These are phyloP conservation scores for Aotearoamyces nothofagi DNA, from an alignment of 2,329 filamentous ascomycete genomes.

Conservation along the genomic window DNA sequence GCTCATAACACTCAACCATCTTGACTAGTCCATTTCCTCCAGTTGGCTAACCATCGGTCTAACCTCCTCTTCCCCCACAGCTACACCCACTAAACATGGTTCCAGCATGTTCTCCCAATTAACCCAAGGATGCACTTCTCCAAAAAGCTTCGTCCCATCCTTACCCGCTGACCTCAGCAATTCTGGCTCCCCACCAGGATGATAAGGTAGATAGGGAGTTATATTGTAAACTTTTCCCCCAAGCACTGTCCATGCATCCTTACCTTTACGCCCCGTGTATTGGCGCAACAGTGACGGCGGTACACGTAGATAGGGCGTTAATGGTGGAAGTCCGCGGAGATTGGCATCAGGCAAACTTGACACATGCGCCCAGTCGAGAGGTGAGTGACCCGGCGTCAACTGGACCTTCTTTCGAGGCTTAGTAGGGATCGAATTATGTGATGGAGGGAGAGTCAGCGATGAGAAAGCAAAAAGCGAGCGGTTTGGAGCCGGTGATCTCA, in stretches of 20 bases:
- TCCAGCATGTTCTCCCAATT: conserved; percentile 57
- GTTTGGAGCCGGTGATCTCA: conserved; percentile 24
- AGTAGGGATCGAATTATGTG: conserved; percentile 32
- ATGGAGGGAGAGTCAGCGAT: conserved; percentile 38
- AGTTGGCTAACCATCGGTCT: conserved; percentile 24
- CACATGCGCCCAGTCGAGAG: conserved; percentile 87
- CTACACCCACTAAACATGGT: conserved; percentile 45
- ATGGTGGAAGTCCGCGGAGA: conserved; percentile 44
- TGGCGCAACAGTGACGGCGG: conserved; percentile 65
- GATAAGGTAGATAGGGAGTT: conserved; percentile 75
- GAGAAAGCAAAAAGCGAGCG: conserved; percentile 24
- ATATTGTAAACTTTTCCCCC: conserved; percentile 92
- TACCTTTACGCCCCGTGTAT: conserved; percentile 70
- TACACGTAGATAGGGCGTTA: conserved; percentile 50
- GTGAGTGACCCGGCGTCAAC: conserved; percentile 81
- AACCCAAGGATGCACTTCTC: conserved; percentile 55
- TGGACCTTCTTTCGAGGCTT: conserved; percentile 57
- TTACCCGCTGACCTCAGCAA: conserved; percentile 45
- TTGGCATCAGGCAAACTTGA: conserved; percentile 45
- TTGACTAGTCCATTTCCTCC: conserved; percentile 50
- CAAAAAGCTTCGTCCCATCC: conserved; percentile 48
- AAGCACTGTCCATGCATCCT: conserved; percentile 80
- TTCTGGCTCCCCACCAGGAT: conserved; percentile 74
- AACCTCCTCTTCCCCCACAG: conserved; percentile 38
- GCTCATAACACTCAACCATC: too few relatives aligned